Evolutionary conservation across 129 eudicot species (phyloP), one percentile per base, ranked within the genome.

Genomic region (Pittosporum tobira): DNA sequence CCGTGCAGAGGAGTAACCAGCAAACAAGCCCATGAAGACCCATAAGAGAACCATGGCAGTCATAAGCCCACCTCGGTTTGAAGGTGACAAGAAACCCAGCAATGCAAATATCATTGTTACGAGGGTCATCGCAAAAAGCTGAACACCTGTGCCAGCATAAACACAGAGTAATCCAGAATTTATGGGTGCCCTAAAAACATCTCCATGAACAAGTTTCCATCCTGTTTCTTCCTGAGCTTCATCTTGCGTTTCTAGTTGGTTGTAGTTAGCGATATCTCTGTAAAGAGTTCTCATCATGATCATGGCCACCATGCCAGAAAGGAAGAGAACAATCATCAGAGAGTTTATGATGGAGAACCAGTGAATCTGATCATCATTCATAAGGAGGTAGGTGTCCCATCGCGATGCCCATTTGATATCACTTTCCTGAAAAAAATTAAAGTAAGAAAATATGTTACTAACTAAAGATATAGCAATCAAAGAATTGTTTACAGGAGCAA

Each of bases 201-300:
- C 96, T 37, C 95, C 96, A 26, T 88, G 96, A 18, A 88, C 90
- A 31, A 88, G 91, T 65, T 88, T 88, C 95, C 95, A 89, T 15
- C 95, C 97, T n/a, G 95, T 85, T 85, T 89, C 97, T 68, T 89
- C 97, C 61, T 89, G 97, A 51, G 97, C 88, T 71, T 89, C 97
- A 51, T 89, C 97, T 75, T 85, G 88, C 26, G 93, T 76, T 68
- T 89, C 95, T 61, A 89, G 52, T 55, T 89, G 97, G 26, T 85
- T 85, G 48, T 89, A 89, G 66, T 85, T 85, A 38, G 97, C 94
- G 21, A 85, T 89, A 66, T 85, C 94, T 67, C 79, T 80, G 74
- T 89, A 89, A 8, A 89, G 71, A 8, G 95, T 89, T 75, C 95
- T 65, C 94, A 89, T 89, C 97, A 85, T 89, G 71, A 89, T 85